These are phyloP conservation scores for Thozetella sp. DNA, from an alignment of 495 filamentous ascomycete species.

Conservation along the genomic window DNA sequence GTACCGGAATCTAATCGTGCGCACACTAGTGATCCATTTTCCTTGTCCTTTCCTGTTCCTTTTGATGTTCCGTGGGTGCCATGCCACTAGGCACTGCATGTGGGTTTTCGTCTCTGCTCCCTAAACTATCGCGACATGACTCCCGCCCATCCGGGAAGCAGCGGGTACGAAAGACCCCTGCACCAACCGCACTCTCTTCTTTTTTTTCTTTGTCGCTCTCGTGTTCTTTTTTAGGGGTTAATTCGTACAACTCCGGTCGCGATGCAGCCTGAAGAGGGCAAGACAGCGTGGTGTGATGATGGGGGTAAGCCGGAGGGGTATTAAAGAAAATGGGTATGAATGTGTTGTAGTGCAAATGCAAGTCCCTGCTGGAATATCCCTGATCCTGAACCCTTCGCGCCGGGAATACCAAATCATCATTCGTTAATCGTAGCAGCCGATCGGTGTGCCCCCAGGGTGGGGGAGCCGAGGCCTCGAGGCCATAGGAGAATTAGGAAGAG, in stretches of 20 bases:
- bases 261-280: conserved; percentile 26
- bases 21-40: background rate
- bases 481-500: background rate
- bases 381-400: background rate
- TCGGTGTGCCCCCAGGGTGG: background rate
- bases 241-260: conserved; percentile 32
- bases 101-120: background rate
- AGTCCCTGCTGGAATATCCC: background rate
- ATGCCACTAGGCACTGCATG: background rate
- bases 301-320: background rate
- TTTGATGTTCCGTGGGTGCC: background rate
- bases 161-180: background rate
- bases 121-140: background rate
- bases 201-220: background rate
- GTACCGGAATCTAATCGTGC: conserved; percentile 1
- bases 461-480: background rate
- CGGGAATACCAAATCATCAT: conserved; percentile 1
- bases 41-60: background rate
- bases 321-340: background rate
- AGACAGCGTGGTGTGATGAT: background rate
- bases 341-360: background rate
- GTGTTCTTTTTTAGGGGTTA: no score
- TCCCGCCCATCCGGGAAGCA: background rate
- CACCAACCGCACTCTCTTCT: conserved; percentile 1
- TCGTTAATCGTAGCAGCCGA: conserved; percentile 1